Base-by-base conservation (phyloP, 2,329 filamentous ascomycete genomes). In the Xylaria polymorpha region DNA sequence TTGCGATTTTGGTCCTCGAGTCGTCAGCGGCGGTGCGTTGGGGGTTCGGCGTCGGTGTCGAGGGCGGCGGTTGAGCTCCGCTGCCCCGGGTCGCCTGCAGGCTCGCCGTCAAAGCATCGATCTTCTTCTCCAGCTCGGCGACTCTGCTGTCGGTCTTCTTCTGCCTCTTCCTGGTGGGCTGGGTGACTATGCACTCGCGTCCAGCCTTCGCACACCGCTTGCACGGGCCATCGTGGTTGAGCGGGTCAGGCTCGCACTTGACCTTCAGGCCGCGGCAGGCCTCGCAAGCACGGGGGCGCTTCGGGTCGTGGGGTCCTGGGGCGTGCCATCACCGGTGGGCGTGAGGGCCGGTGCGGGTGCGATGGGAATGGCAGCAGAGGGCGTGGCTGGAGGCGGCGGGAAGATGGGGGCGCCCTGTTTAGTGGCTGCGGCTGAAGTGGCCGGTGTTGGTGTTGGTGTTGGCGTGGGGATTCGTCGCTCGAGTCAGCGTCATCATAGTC, bases 71-170 rank as follows among this genome's bases (percentile, higher is more conserved):
- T 39, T 32, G 37, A 22, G 43, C 35, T 65, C 73, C 74, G 9
- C 77, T 75, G 77, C 80, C 3, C 79, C 77, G 75, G 18, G 77
- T 81, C 1, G 92, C 89, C 55, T 93, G 90, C 72, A 97, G 79
- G 43, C 90, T 94, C 7, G 93, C 92, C 8, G 93, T 97, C 78
- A 97, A 79, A 9, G 92, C 92, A 83, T 97, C 94, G 72, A 97
- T 95, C 83, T 97, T 97, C 84, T 91, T 94, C 84, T 97, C 94
- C 61, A 98, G 85, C 83, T 97, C 94, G 9, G 94, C 92, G 14
- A 98, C 94, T 61, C 94, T 87, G 73, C 90, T 95, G 79, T 97
- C 94, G 63, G 93, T 94, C 85, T 97, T 97, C 84, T 95, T 97
- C 83, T 95, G 93, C 53, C 94, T 86, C 81, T 97, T 97, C 48